Base-by-base conservation (phyloP, 441 rosid species). In the Oxalis stricta region DNA sequence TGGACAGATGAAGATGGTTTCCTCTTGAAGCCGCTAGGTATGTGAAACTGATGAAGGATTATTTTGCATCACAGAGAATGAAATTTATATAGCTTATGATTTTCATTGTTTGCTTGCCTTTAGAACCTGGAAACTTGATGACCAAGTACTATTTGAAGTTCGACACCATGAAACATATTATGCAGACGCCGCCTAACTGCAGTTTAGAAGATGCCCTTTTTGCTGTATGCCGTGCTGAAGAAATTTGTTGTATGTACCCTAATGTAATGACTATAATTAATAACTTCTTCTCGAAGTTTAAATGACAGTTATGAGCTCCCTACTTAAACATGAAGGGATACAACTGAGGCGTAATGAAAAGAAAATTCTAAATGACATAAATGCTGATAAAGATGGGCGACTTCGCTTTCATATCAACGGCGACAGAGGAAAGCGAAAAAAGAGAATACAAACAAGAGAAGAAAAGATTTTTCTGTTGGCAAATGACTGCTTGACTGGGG, bases 71-170 rank as follows among this genome's bases (percentile, higher is more conserved):
- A 11, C 19, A 15, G 53, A 43, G 48, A 19, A 61, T 12, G 16
- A 44, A 42, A 33, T 32, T 44, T 26, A 18, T 7, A 44, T 42
- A 38, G 33, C 45, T 16, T 31, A 46, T 53, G 15, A 50, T 39
- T 21, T 38, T 33, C 17, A 10, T 18, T 45, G 34, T 43, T 53
- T 45, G 48, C 38, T 19, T 33, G 38, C 30, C 34, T 46, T 53
- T 53, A 91, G 96, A 86, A 69, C 96, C 96, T 31, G 95, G 99
- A 66, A 72, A 73, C 50, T 68, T 86, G 80, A 91, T 91, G 99
- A 83, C 96, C 56, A 83, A 79, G 77, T 91, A 91, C 60, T 86
- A 91, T 60, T 55, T 91, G 66, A 86, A 84, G 66, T 86, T 79
- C 49, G 60, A 70, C 59, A 91, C 94, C 30, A 91, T 91, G 96